Base-by-base conservation (phyloP, 495 filamentous ascomycete genomes). In the Aspergillus nidulans region DNA sequence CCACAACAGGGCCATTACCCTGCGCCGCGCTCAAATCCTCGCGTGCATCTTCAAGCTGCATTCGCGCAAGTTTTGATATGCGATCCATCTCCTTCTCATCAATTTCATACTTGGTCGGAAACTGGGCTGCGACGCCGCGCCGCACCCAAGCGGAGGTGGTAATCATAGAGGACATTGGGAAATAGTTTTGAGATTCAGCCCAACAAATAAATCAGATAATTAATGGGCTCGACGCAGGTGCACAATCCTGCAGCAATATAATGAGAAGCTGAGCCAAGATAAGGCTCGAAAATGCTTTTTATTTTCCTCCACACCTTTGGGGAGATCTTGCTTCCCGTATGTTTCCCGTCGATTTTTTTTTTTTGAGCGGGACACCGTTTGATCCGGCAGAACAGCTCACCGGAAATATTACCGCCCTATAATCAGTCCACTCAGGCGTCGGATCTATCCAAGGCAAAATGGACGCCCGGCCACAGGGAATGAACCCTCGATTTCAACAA, bases 71-170 rank as follows among this genome's bases (percentile, higher is more conserved):
- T 65, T 83, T 81, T 20, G 91, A 87, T 71, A 99, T 97, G 59
- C 94, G 85, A 58, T 85, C 80, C 70, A 92, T 94, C 65, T 99
- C 94, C 55, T 86, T 85, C 71, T 99, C 94, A 67, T 96, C 86
- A 60, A 97, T 90, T 28, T 88, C 85, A 68, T 94, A 94, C 72
- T 90, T 94, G 4, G 80, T 85, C 1, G 94, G 94, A 62, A 96
- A 95, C 55, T 87, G 86, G 46, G 94, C 92, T 28, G 95, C 90
- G 71, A 91, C 90, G 40, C 95, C 95, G 16, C 92, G 88, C 55
- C 90, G 91, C 62, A 97, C 92, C 94, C 94, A 99, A 4, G 87
- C 70, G 1, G 91, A 89, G 32, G 90, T 88, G 19, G 95, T 97
- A 53, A 99, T 95, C 92, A 97, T 97, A 65, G 85, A 86, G 64